These are phyloP conservation scores for Melanopsichium pennsylvanicum DNA, from an alignment of 1,284 basidiomycete genomes.

Conservation along the genomic window DNA sequence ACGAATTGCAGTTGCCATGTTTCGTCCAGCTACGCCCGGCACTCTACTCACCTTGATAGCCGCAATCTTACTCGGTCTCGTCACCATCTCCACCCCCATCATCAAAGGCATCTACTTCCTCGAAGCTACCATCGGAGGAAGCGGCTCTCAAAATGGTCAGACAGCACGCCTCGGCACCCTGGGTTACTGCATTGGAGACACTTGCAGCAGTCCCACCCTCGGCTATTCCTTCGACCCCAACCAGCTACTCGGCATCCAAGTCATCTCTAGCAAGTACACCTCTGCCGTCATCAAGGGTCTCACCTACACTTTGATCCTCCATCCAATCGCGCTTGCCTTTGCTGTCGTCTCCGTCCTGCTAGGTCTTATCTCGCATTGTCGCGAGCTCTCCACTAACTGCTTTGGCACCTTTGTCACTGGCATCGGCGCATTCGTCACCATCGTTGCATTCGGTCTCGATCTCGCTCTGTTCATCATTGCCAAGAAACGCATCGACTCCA, in stretches of 20 bases:
- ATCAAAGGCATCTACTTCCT: conserved; percentile 60
- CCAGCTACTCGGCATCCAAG: conserved; percentile 49
- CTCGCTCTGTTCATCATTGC: conserved; percentile 60
- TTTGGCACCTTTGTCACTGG: conserved; percentile 50
- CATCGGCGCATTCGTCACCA: conserved; percentile 48
- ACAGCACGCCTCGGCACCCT: conserved; percentile 44
- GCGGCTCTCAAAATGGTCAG: conserved; percentile 33
- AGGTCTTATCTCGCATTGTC: conserved; percentile 56
- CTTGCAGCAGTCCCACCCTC: conserved; percentile 45
- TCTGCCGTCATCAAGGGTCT: conserved; percentile 54
- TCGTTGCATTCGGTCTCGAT: conserved; percentile 57
- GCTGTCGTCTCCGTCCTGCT: conserved; percentile 46
- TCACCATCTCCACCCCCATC: conserved; percentile 56
- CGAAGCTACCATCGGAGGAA: conserved; percentile 43
- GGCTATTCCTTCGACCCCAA: conserved; percentile 58
- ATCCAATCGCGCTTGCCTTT: conserved; percentile 50
- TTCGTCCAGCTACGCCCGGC: conserved; percentile 51
- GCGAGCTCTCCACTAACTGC: conserved; percentile 43
- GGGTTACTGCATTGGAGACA: conserved; percentile 51
- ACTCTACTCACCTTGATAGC: conserved; percentile 54
- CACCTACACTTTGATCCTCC: conserved; percentile 59
- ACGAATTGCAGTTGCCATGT: conserved; percentile 16
- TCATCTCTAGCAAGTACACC: conserved; percentile 45
- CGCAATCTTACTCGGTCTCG: conserved; percentile 52
- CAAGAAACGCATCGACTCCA: conserved; percentile 55